phyloP scores from a whole-genome alignment of 2,329 filamentous ascomycete species.

The Chaetomium olivaceum region DNA sequence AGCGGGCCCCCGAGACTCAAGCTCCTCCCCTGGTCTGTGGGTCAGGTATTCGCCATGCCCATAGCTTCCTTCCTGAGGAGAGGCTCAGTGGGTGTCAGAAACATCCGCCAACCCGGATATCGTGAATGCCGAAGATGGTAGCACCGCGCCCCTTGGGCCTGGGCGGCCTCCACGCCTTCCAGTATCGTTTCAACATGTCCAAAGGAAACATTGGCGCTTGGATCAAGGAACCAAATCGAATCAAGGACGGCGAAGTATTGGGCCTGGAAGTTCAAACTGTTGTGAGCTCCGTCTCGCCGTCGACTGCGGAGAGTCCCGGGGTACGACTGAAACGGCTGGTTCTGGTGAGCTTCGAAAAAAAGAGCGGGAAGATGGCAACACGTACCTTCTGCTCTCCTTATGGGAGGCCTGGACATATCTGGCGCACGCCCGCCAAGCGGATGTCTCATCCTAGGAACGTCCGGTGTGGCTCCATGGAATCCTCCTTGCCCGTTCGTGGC shows the following conservation, averaged over 20 bases:
- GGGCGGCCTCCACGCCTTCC: neutral
- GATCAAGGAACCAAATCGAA: neutral
- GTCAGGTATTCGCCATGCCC: neutral
- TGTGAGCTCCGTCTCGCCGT: neutral
- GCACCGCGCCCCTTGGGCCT: neutral
- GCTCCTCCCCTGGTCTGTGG: neutral
- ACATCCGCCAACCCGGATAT: conserved; percentile 3
- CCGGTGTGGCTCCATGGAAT: neutral
- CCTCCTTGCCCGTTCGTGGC: neutral
- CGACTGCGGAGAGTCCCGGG: conserved; percentile 4
- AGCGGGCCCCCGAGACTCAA: neutral
- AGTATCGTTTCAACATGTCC: neutral
- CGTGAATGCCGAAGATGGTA: neutral
- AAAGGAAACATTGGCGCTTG: neutral
- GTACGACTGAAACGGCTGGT: neutral
- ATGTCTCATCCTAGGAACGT: neutral
- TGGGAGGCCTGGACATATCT: neutral
- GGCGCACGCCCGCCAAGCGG: neutral
- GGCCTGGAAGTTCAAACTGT: conserved; percentile 12
- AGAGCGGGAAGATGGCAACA: neutral
- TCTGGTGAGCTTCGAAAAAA: neutral
- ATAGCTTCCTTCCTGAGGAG: neutral
- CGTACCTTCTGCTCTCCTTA: conserved; percentile 4
- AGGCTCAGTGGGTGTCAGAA: neutral
- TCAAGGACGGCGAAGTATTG: conserved; percentile 14